Base-by-base conservation (phyloP, 106 monocot species). In the Posidonia australis region DNA sequence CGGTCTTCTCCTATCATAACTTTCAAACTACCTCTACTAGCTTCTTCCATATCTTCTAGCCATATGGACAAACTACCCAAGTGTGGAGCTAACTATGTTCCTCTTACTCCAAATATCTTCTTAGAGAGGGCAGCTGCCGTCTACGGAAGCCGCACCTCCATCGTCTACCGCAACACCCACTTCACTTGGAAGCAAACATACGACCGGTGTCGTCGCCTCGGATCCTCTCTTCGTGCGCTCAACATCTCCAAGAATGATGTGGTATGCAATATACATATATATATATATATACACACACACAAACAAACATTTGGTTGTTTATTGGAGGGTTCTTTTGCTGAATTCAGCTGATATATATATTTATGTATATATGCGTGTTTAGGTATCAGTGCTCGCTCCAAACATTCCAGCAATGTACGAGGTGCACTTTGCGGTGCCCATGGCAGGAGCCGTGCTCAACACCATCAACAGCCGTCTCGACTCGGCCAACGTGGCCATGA, bases 371-470 rank as follows among this genome's bases (percentile, higher is more conserved):
- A 2, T 36, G 36, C 36, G 36, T 2, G 5, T 36, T 2, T 36
- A 36, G 36, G 36, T 93, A 1, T 93, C 93, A 0, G 79, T 93
- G 9, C 66, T 88, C 0, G 85, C 93, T 0, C 89, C 93, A 0
- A 93, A 93, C 60, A 47, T 83, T 1, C 85, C 88, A 5, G 85
- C 87, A 0, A 24, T 80, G 20, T 85, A 82, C 57, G 89, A 93
- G 70, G 70, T 83, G 77, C 93, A 93, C 72, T 93, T 93, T 45
- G 88, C 67, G 9, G 93, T 93, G 30, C 89, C 88, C 23, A 93
- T 93, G 88, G 75, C 81, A 21, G 93, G 92, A 5, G 88, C 88
- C 1, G 80, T 93, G 31, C 72, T 89, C 24, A 86, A 86, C 83
- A 58, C 83, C 66, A 75, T 93, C 32, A 93, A 88, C 81, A 83